Evolutionary conservation across 192 early-diverging fungal genomes (phyloP).

Genomic region (Lobosporangium transversale): DNA sequence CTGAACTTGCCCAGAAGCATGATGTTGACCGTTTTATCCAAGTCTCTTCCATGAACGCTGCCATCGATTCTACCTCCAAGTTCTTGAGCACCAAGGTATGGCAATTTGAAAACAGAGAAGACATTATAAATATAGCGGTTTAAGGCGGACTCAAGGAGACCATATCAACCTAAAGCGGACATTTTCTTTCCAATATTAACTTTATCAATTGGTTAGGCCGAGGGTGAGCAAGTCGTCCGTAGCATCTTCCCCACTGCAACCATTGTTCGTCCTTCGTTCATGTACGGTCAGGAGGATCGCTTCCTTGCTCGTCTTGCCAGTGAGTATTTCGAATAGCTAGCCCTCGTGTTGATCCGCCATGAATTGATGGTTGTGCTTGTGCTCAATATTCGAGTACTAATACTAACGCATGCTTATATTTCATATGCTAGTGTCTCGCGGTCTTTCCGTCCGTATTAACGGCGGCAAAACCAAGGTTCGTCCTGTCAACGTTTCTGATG

Average conservation of each 20-base stretch:
- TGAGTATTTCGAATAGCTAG: constrained; percentile 16
- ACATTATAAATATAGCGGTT: neutral
- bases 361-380: no score
- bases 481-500: constrained; percentile 84
- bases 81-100: constrained; percentile 88
- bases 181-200: no score
- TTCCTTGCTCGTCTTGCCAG: constrained; percentile 91
- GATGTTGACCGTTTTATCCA: constrained; percentile 91
- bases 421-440: constrained; percentile 41
- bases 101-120: neutral
- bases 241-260: constrained; percentile 92
- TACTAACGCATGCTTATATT: neutral
- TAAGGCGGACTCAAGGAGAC: neutral
- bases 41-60: constrained; percentile 87
- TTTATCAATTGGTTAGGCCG: no score
- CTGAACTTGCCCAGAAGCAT: constrained; percentile 78
- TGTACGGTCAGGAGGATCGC: constrained; percentile 93
- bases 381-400: neutral
- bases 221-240: constrained; percentile 90
- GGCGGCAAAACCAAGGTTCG: constrained; percentile 71
- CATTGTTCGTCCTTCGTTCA: constrained; percentile 89
- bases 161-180: no score
- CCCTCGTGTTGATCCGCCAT: neutral
- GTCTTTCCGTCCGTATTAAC: constrained; percentile 72
- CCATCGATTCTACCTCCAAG: constrained; percentile 74